Percentiles rank a stretch among this genome's conserved stretches.
Conservation (phyloP, 2,329 filamentous ascomycete genomes). For the Fusarium brachygibbosum region DNA sequence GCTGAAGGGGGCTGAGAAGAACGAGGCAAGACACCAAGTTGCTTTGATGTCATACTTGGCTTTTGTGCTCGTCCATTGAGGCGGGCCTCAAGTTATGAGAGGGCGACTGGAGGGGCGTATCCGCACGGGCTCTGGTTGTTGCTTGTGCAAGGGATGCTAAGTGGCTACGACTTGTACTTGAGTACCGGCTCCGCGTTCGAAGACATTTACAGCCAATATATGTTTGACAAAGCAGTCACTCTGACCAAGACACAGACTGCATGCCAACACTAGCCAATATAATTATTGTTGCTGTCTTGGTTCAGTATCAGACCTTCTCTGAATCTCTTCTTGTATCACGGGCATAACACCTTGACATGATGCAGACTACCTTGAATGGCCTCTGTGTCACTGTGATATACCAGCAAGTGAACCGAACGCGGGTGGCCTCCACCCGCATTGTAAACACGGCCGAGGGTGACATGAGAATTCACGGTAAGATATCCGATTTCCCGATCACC, state of each 20-base stretch:
- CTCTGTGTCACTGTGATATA: conserved; percentile 10
- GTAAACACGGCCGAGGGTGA: conserved; percentile 30
- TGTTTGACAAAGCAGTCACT: not conserved
- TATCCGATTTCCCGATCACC: conserved; percentile 30
- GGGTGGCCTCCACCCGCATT: not conserved
- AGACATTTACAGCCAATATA: not conserved
- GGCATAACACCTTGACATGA: not conserved
- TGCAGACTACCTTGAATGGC: not conserved
- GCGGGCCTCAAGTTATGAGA: conserved; percentile 8
- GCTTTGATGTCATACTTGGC: conserved; percentile 24
- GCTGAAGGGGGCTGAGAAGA: conserved; percentile 53
- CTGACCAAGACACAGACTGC: conserved; percentile 1
- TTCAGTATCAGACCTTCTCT: conserved; percentile 1
- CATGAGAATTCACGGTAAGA: conserved; percentile 16
- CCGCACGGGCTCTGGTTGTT: not conserved
- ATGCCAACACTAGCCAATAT: not conserved
- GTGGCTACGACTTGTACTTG: not conserved
- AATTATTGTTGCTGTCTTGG: not conserved
- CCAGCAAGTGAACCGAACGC: conserved; percentile 18
- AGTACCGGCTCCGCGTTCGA: not conserved
- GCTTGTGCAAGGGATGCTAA: not conserved
- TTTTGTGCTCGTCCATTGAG: conserved; percentile 4
- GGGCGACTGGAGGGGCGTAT: not conserved
- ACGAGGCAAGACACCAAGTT: conserved; percentile 18
- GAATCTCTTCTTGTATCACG: not conserved